Conservation (phyloP, 768 basidiomycete species). For the Mycena epipterygia region DNA sequence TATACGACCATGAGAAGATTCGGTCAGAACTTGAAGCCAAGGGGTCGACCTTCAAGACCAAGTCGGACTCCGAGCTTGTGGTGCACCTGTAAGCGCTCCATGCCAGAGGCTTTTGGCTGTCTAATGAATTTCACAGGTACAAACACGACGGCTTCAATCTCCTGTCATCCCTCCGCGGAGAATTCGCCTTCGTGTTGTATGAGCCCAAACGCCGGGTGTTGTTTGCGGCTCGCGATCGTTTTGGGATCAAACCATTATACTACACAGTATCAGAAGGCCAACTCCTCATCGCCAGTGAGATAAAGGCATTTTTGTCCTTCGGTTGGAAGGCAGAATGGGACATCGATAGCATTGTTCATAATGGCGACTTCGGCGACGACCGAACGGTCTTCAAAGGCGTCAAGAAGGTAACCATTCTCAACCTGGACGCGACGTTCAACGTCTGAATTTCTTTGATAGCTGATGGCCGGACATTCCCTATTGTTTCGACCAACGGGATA, state of each 20-base stretch:
- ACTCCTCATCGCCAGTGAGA: slow-evolving; percentile 30
- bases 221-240: slow-evolving; percentile 33
- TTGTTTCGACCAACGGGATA: not conserved
- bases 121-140: slow-evolving; percentile 45
- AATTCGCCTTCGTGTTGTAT: slow-evolving; percentile 34
- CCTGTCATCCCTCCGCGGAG: slow-evolving; percentile 21
- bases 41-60: too few species aligned
- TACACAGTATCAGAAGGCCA: slow-evolving; percentile 21
- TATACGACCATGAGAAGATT: too few species aligned
- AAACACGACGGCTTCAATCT: slow-evolving; percentile 6
- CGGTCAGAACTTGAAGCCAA: too few species aligned
- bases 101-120: too few species aligned
- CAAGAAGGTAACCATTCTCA: slow-evolving; percentile 6
- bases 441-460: too few species aligned
- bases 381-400: too few species aligned
- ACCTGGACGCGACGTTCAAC: too few species aligned
- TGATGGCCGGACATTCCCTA: slow-evolving; percentile 14
- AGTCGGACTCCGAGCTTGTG: too few species aligned
- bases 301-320: slow-evolving; percentile 24
- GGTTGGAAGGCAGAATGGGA: slow-evolving; percentile 33
- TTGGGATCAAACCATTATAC: slow-evolving; percentile 35
- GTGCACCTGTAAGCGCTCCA: too few species aligned
- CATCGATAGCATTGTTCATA: slow-evolving; percentile 22
- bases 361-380: slow-evolving; percentile 13
- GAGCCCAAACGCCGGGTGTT: slow-evolving; percentile 12